Base-by-base conservation (phyloP, 768 basidiomycete species). In the Podaxis sp. region DNA sequence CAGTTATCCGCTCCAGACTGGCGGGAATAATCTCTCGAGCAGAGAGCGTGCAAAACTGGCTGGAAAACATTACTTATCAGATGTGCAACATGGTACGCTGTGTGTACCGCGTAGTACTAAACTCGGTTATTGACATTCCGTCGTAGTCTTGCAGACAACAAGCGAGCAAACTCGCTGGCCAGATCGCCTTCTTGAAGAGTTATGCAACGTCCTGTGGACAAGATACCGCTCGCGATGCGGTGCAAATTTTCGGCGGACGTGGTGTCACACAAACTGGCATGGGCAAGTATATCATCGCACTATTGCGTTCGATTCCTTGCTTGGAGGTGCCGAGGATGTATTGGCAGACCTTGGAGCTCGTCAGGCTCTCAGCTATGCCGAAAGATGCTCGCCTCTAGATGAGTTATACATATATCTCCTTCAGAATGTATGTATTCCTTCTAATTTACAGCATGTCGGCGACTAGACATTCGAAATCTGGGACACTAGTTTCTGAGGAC, bases 11-110 rank as follows among this genome's bases (percentile, higher is more conserved):
- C 22, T 77, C 85, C 49, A 97, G 95, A 80, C 75, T 99, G 52
- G 95, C 95, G 2, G 80, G 71, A 5, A 99, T 99, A 93, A 95
- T 97, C 59, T 83, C 91, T 33, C 85, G 91, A 56, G 82, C 77
- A 53, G 83, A 84, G 69, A 80, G 81, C 54, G 79, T 78, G 0
- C 92, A 93, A 72, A 80, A 78, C 41, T 93, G 90, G 91, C 75
- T 95, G n/a, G 93, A 96, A 77, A 89, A 87, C 67, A 81, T 95
- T 64, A 94, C 93, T 0, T 88, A 88, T 73, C 93, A 95, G 74
- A 93, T 94, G 91, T 86, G 83, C 74, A 88, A 91, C 66, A 93
- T 94, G 93, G 82, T 83, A 49, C 33, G 75, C 65, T 53, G 20
- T 51, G 30, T 22, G 22, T 13, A 26, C 8, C 13, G 10, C 20